Conservation (phyloP, 495 filamentous ascomycete genomes). For the Tetracladium marchalianum region DNA sequence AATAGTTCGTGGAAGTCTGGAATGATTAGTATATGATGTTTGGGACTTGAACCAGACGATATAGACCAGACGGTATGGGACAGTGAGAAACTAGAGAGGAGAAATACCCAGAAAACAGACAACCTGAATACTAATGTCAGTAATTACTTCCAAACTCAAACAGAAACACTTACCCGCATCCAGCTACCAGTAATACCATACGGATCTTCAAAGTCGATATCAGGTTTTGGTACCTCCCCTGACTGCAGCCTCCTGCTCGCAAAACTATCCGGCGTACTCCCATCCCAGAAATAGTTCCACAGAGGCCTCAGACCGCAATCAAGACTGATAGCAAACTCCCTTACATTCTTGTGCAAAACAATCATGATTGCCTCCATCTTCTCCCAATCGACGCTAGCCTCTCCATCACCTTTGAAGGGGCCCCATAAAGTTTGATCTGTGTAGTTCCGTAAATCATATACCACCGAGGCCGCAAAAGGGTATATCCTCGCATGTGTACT, state of each 20-base stretch:
- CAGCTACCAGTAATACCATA: conserved; percentile 51
- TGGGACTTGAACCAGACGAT: too few species aligned
- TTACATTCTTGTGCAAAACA: conserved; percentile 45
- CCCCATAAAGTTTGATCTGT: conserved; percentile 46
- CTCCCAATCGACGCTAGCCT: conserved; percentile 53
- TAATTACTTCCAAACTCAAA: background rate
- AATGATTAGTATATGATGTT: conserved; percentile 6
- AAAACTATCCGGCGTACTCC: conserved; percentile 39
- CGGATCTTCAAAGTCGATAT: conserved; percentile 41
- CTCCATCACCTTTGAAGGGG: conserved; percentile 46
- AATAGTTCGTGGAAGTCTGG: conserved; percentile 53
- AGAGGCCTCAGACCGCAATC: conserved; percentile 31
- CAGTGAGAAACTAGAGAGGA: too few species aligned
- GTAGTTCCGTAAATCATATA: conserved; percentile 58
- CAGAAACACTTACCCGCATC: conserved; percentile 31
- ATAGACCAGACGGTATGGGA: too few species aligned
- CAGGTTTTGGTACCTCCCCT: conserved; percentile 21
- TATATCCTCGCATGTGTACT: conserved; percentile 27
- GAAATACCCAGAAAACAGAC: conserved; percentile 37
- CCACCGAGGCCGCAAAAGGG: conserved; percentile 46
- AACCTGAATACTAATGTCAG: conserved; percentile 18
- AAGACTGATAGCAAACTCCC: conserved; percentile 30
- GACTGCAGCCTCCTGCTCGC: conserved; percentile 17
- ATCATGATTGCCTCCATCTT: conserved; percentile 57
- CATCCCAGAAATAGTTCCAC: conserved; percentile 44